Evolutionary conservation across 768 basidiomycete species (phyloP), one percentile per base, ranked within the genome.

Genomic region (Coprinopsis sp.): DNA sequence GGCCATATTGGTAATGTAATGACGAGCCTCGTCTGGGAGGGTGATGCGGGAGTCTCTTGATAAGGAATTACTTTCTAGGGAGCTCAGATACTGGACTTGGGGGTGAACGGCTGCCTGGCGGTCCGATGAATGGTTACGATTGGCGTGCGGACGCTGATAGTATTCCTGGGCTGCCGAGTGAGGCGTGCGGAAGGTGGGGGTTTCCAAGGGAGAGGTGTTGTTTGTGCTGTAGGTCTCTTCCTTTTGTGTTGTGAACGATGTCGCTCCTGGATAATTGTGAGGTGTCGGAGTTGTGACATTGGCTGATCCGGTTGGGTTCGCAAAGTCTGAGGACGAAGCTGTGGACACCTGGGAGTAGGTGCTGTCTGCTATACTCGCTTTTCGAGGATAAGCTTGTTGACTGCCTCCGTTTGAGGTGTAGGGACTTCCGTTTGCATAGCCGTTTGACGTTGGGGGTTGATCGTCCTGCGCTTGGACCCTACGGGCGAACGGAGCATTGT

Each of bases 21-120:
- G 79, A 52, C 72, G 78, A 13, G 87, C 83, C 60, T 91, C 89
- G 45, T 89, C 86, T 1, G 88, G 84, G 29, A 89, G 70, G 27
- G 82, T 79, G 40, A 84, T 77, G 19, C 76, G 74, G 7, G 85
- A 88, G 41, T 83, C 82, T 45, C 82, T 76, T n/a, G 78, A 76
- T 14, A 70, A 53, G n/a, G n/a, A n/a, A n/a, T n/a, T n/a, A n/a
- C n/a, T n/a, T n/a, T n/a, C n/a, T n/a, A n/a, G n/a, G n/a, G n/a
- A n/a, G n/a, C n/a, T n/a, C n/a, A n/a, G n/a, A n/a, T n/a, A n/a
- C n/a, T n/a, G 63, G 54, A 69, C 57, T 36, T 60, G 61, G 33
- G 58, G 56, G 28, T 60, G 56, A 19, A 55, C 43, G 47, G 49
- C 47, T 39, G 34, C 55, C 42, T 49, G 54, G 23, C 48, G 58